Evolutionary conservation across 495 filamentous ascomycete species (phyloP).

Genomic region (Neurospora intermedia): DNA sequence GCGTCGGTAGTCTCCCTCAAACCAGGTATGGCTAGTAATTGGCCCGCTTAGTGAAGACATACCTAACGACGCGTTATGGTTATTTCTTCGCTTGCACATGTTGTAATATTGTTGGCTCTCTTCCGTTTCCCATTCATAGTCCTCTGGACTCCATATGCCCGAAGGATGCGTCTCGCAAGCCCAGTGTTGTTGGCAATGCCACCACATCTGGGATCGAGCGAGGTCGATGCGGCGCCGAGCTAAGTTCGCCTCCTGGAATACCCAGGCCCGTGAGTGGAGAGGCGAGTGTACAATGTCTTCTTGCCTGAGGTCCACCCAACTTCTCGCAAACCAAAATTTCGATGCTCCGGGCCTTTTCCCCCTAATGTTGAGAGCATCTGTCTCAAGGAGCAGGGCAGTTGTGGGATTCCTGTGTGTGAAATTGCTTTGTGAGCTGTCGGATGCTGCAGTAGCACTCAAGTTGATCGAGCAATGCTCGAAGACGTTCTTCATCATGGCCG

Average conservation of each 20-base stretch:
- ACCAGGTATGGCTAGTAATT: background rate
- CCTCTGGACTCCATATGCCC: background rate
- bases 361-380: rapidly evolving
- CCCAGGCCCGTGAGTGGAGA: background rate
- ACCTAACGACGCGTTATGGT: too few relatives aligned
- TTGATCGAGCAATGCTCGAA: background rate
- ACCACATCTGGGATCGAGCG: background rate
- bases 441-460: background rate
- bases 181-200: background rate
- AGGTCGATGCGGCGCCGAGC: background rate
- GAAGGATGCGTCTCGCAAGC: background rate
- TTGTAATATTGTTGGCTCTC: background rate
- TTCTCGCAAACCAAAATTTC: background rate
- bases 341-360: background rate
- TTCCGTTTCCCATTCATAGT: background rate
- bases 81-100: background rate
- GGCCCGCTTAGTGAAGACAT: too few relatives aligned
- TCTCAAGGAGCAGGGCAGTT: background rate
- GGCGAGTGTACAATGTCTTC: background rate
- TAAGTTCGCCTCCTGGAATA: background rate
- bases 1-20: background rate
- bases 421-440: background rate
- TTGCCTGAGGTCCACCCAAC: background rate
- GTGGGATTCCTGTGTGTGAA: background rate
- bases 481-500: background rate